Conservation (phyloP, 2,329 filamentous ascomycete genomes). For the Nemania serpens region DNA sequence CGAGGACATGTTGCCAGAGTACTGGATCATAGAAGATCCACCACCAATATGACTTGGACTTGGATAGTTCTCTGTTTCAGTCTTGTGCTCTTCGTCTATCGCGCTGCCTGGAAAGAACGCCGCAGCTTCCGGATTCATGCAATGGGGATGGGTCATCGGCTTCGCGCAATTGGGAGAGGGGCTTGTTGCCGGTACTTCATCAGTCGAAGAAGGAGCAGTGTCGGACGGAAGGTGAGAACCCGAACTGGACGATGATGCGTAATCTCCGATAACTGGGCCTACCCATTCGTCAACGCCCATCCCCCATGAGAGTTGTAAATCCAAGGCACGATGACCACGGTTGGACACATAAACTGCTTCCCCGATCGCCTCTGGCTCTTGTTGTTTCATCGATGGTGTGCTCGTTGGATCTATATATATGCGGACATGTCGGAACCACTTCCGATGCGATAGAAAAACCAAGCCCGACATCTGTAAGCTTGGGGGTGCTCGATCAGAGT, state of each 20-base stretch:
- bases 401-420: constrained; percentile 6
- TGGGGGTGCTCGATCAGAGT: background rate
- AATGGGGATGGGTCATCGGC: background rate
- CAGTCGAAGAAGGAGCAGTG: background rate
- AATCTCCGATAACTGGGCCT: background rate
- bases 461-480: constrained; percentile 5
- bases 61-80: background rate
- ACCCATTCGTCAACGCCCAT: constrained; percentile 1
- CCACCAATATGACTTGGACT: background rate
- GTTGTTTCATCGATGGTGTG: background rate
- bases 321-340: background rate
- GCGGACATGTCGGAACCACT: background rate
- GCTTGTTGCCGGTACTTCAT: background rate
- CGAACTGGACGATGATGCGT: background rate
- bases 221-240: background rate
- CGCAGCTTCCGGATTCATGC: constrained; percentile 8
- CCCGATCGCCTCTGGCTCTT: background rate
- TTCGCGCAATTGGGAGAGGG: too few species aligned
- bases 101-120: background rate
- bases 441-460: background rate
- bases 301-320: constrained; percentile 3
- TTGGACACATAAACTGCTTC: background rate
- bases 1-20: background rate
- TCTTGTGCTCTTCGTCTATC: background rate
- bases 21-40: background rate